A percentile compares a stretch with the other conserved stretches of the same genome.
These are phyloP conservation scores for Fallopia convolvulus DNA, from an alignment of 148 eudicot genomes.

Conservation along the genomic window DNA sequence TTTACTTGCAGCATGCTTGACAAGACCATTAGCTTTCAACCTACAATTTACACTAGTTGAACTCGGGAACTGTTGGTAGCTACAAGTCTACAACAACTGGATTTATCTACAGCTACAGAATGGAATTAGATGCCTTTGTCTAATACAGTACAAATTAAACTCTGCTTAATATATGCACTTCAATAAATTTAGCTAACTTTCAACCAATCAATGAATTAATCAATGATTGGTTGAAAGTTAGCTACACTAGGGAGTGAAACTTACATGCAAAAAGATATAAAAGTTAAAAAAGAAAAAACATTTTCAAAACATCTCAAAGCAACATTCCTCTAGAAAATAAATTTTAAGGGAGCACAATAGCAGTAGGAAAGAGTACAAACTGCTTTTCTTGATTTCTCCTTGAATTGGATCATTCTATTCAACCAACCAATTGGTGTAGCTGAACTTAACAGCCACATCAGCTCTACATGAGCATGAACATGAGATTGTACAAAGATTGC, in stretches of 20 bases:
- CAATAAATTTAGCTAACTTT: not conserved
- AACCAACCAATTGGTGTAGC: constrained; percentile 98
- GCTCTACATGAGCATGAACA: constrained; percentile 94
- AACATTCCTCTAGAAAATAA: not conserved
- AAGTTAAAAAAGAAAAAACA: not conserved
- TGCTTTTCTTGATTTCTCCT: constrained; percentile 93
- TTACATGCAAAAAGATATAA: not conserved
- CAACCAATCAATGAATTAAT: not conserved
- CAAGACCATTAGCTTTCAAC: not conserved
- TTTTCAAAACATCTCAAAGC: not conserved
- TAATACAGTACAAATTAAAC: not conserved
- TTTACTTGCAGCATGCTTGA: not conserved
- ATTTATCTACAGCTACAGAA: not conserved
- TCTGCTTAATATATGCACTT: not conserved
- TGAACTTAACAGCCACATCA: constrained; percentile 96
- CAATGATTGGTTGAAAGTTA: not conserved
- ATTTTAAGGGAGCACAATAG: not conserved
- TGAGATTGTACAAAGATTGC: constrained; percentile 96
- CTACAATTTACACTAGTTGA: not conserved
- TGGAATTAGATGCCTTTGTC: not conserved
- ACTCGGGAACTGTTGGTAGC: not conserved
- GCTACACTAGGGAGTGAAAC: not conserved
- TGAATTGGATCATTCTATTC: constrained; percentile 94
- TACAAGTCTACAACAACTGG: not conserved
- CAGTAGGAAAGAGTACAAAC: constrained; percentile 22